Percentiles rank a stretch among this genome's conserved stretches.
Evolutionary conservation across 495 filamentous ascomycete genomes (phyloP).

Genomic region (Thermochaetoides thermophila): DNA sequence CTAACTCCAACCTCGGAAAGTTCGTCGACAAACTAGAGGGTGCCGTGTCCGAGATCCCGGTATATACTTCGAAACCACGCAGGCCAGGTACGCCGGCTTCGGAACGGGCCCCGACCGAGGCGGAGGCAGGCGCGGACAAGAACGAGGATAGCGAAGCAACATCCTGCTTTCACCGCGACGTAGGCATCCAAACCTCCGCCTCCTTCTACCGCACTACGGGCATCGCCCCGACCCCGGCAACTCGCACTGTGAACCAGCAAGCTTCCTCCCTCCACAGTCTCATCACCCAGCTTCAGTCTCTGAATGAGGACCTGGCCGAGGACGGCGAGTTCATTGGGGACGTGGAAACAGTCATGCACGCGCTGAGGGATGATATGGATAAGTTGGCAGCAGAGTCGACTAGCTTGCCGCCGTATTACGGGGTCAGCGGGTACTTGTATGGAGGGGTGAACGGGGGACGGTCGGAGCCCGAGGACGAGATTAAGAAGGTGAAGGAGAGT

Average conservation of each 20-base stretch:
- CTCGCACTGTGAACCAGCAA: conserved; percentile 17
- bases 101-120: conserved; percentile 6
- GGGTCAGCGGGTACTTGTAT: conserved; percentile 22
- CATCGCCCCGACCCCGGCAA: neutral
- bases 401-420: conserved; percentile 12
- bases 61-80: conserved; percentile 6
- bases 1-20: conserved; percentile 45
- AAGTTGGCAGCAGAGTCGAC: conserved; percentile 22
- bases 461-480: conserved; percentile 54
- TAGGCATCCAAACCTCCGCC: conserved; percentile 68
- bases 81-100: neutral
- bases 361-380: conserved; percentile 33
- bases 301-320: conserved; percentile 31
- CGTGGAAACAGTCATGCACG: conserved; percentile 29
- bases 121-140: conserved; percentile 22
- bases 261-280: conserved; percentile 19
- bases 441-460: conserved; percentile 27
- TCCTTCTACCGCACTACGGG: conserved; percentile 7
- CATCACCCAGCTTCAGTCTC: conserved; percentile 34
- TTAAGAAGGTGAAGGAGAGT: conserved; percentile 62
- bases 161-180: conserved; percentile 82
- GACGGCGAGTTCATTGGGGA: conserved; percentile 23
- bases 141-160: conserved; percentile 55
- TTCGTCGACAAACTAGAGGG: conserved; percentile 62
- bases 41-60: conserved; percentile 45